These are phyloP conservation scores for Chrysanthemum seticuspe DNA, from an alignment of 129 eudicot species.

Conservation along the genomic window DNA sequence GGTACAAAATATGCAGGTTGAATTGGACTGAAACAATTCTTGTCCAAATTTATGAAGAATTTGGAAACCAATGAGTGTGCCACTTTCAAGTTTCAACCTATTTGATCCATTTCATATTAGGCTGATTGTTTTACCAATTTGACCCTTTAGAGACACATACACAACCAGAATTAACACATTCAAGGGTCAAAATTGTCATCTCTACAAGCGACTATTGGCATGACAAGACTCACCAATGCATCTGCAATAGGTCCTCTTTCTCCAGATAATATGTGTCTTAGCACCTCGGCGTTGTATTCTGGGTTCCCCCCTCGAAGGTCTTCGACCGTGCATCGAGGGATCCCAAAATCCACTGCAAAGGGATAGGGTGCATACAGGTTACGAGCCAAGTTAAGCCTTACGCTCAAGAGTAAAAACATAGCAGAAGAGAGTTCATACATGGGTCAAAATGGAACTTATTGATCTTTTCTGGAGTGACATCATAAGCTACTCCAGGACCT, in stretches of 20 bases:
- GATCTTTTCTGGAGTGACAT: conserved; percentile 69
- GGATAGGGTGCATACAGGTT: conserved; percentile 9
- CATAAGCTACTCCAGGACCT: conserved; percentile 73
- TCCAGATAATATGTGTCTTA: conserved; percentile 61
- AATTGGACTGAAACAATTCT: too few species aligned
- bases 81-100: too few species aligned
- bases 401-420: not conserved
- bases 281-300: conserved; percentile 58
- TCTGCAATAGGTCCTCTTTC: conserved; percentile 82
- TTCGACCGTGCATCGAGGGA: conserved; percentile 71
- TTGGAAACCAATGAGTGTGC: too few species aligned
- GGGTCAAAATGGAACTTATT: conserved; percentile 75
- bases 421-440: conserved; percentile 28
- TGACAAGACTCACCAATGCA: conserved; percentile 60
- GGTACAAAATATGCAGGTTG: too few species aligned
- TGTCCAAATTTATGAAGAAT: too few species aligned
- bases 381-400: not conserved
- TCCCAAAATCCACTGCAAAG: conserved; percentile 79
- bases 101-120: too few species aligned
- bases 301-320: conserved; percentile 77
- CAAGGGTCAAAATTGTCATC: too few species aligned
- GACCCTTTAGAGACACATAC: too few species aligned
- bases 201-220: not conserved
- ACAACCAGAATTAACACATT: too few species aligned
- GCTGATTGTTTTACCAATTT: not conserved